phyloP scores from a whole-genome alignment of 1,139 yeast genomes.

The Pichia sp. region DNA sequence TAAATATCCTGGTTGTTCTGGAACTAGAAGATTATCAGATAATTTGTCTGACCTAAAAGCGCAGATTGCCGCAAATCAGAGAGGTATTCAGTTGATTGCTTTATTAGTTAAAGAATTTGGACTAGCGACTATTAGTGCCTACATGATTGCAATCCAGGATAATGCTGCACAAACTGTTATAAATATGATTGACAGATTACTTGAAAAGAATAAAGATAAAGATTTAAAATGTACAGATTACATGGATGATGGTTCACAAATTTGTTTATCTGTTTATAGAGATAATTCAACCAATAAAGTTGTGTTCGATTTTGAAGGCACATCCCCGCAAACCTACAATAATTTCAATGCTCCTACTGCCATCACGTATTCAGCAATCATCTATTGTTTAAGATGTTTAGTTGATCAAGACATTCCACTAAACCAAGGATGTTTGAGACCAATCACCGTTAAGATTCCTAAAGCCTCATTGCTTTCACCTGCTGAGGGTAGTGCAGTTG shows the following conservation, averaged over 20 bases:
- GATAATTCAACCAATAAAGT: slow-evolving; percentile 39
- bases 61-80: slow-evolving; percentile 61
- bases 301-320: slow-evolving; percentile 51
- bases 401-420: slow-evolving; percentile 41
- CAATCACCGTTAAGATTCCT: slow-evolving; percentile 37
- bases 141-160: slow-evolving; percentile 56
- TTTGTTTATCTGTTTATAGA: slow-evolving; percentile 35
- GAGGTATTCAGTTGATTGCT: slow-evolving; percentile 48
- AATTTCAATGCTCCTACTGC: slow-evolving; percentile 41
- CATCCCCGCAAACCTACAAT: slow-evolving; percentile 37
- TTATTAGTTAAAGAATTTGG: slow-evolving; percentile 47
- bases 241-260: slow-evolving; percentile 58
- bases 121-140: slow-evolving; percentile 44
- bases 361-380: slow-evolving; percentile 38
- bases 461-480: slow-evolving; percentile 37
- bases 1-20: slow-evolving; percentile 52
- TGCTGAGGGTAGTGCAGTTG: slow-evolving; percentile 39
- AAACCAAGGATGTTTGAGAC: slow-evolving; percentile 42
- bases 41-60: slow-evolving; percentile 61
- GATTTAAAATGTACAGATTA: slow-evolving; percentile 43
- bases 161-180: slow-evolving; percentile 55
- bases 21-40: slow-evolving; percentile 53
- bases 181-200: slow-evolving; percentile 23
- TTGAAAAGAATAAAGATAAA: slow-evolving; percentile 31
- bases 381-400: slow-evolving; percentile 39